phyloP scores from a whole-genome alignment of 2,329 filamentous ascomycete genomes.

The Ceratocystiopsis sp. region DNA sequence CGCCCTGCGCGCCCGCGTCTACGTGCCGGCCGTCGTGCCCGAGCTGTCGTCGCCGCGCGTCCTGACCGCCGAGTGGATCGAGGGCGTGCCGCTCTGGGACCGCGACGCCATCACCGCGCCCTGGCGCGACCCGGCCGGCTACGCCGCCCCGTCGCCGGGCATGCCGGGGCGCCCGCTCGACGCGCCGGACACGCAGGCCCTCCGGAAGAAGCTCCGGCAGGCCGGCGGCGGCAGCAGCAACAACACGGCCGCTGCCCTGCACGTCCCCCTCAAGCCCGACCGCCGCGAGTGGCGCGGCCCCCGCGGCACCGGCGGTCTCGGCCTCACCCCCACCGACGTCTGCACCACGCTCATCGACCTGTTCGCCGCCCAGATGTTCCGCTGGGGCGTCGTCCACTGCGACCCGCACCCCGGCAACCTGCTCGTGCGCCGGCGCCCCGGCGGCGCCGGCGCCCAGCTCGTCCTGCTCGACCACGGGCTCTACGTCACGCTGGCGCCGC shows the following conservation, averaged over 20 bases:
- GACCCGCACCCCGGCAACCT: slow-evolving; percentile 97
- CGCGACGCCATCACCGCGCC: slow-evolving; percentile 59
- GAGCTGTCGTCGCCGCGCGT: slow-evolving; percentile 71
- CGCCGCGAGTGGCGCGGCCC: slow-evolving; percentile 62
- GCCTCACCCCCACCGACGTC: slow-evolving; percentile 65
- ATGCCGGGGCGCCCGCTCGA: slow-evolving; percentile 49
- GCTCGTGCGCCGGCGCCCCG: slow-evolving; percentile 73
- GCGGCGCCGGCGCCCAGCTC: slow-evolving; percentile 69
- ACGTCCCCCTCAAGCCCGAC: slow-evolving; percentile 76
- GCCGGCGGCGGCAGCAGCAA: slow-evolving; percentile 19
- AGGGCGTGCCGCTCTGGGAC: slow-evolving; percentile 85
- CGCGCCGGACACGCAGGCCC: slow-evolving; percentile 27
- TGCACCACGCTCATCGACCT: slow-evolving; percentile 96
- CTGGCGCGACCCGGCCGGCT: slow-evolving; percentile 71
- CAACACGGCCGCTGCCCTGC: slow-evolving; percentile 35
- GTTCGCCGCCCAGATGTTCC: slow-evolving; percentile 95
- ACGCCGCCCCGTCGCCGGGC: slow-evolving; percentile 61
- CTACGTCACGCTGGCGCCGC: slow-evolving; percentile 76
- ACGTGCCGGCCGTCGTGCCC: slow-evolving; percentile 70
- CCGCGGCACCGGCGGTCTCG: slow-evolving; percentile 61
- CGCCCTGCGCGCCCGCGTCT: slow-evolving; percentile 61
- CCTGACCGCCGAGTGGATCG: slow-evolving; percentile 95
- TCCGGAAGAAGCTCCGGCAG: slow-evolving; percentile 28
- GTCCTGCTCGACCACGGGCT: slow-evolving; percentile 95
- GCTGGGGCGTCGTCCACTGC: slow-evolving; percentile 90